Evolutionary conservation across 1,284 basidiomycete genomes (phyloP), one percentile per base, ranked within the genome.

Genomic region (Malassezia sp.): DNA sequence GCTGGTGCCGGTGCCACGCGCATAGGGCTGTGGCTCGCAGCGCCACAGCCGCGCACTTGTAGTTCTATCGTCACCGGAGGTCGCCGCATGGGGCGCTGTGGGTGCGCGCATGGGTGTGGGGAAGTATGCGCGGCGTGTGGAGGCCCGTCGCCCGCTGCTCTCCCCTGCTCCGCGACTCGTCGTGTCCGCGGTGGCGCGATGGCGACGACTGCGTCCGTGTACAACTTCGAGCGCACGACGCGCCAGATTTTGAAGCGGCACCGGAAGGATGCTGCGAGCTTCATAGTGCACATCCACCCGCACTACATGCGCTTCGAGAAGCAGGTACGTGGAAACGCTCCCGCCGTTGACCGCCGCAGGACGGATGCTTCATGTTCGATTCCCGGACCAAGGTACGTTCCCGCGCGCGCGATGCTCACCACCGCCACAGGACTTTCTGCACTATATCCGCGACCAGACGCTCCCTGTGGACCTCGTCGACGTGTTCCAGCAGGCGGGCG

Each of bases 181-280:
- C n/a, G n/a, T n/a, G n/a, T n/a, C n/a, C n/a, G n/a, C n/a, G n/a
- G n/a, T n/a, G n/a, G n/a, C n/a, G 55, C n/a, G 17, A 67, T 67
- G 65, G 63, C 65, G 18, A 64, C 61, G 10, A 61, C 63, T 12
- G 63, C 61, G 5, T 64, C 59, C 26, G 57, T 67, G 31, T 68
- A 68, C 56, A 68, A 68, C 41, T 54, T 53, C 17, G 60, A 61
- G n/a, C 55, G 65, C 8, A 62, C 61, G 14, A 61, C 61, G 2
- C 55, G 65, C 4, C 65, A 69, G 49, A 60, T 69, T 23, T 52
- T 69, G 10, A 58, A 58, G 28, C 51, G 66, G 7, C 57, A 69
- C 49, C 52, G 61, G 14, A 64, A 65, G 24, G 59, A 62, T 45
- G 57, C 61, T 12, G 57, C 65, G 7, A 61, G 58, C 18, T 54